Evolutionary conservation across 306 rosid genomes (phyloP), one percentile per base, ranked within the genome.

Genomic region (Rosa lucieae): DNA sequence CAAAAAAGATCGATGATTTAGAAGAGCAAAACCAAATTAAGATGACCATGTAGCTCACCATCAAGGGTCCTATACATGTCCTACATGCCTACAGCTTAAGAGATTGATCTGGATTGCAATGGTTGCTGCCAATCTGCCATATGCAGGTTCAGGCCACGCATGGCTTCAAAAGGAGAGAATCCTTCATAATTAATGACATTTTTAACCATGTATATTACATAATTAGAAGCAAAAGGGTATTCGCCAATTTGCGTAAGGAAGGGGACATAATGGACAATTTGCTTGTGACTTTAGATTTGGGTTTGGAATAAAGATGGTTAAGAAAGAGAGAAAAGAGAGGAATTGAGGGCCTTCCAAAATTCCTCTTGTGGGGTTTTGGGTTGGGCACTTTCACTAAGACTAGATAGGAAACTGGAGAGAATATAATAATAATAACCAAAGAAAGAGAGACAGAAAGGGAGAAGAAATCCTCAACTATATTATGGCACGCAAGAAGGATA

Each of bases 291-390:
- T 92, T 90, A 84, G 88, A 86, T 82, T 88, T 88, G 89, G 91
- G 87, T 87, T 90, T 87, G 91, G 98, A 94, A 94, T 92, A 88
- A 94, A 94, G 89, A 88, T 78, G 80, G 42, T 6, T 53, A 76
- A 75, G 82, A 76, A 81, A 79, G 74, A 82, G 65, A 48, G 59
- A 75, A 79, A 67, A 52, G 77, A 82, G 63, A 75, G 69, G 86
- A 82, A 77, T 47, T 74, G 78, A 79, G 62, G 77, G 71, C 86
- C 89, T 79, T 88, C 86, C 85, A 73, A 90, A 84, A 81, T 85
- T 82, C 85, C 83, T 85, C 76, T 63, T 49, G 79, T 92, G 86
- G 98, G 94, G 94, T 87, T 89, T 89, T 86, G 55, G 72, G 68
- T 81, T 52, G 84, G 77, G 26, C 84, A 83, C 93, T 92, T 88